Conservation (phyloP, 805 yeast genomes). For the Candida silvicultrix region DNA sequence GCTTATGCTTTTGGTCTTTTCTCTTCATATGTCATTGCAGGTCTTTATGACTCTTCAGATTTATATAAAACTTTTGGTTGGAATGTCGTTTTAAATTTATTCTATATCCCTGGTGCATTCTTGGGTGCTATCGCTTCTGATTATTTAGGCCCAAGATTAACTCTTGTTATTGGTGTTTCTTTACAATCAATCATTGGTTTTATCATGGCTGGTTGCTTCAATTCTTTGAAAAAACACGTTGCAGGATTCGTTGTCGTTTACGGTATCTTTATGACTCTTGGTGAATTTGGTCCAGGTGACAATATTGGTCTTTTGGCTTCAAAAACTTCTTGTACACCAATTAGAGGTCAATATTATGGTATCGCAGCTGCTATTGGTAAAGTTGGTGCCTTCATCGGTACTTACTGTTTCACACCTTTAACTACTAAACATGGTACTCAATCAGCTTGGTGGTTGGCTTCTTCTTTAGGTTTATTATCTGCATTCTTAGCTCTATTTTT, state of each 20-base stretch:
- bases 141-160: constrained; percentile 84
- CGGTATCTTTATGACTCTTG: constrained; percentile 81
- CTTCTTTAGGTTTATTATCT: constrained; percentile 68
- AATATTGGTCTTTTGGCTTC: constrained; percentile 85
- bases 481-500: constrained; percentile 63
- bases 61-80: constrained; percentile 80
- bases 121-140: constrained; percentile 85
- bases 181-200: constrained; percentile 77
- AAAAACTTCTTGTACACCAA: constrained; percentile 78
- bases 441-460: constrained; percentile 78
- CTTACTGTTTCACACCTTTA: constrained; percentile 82
- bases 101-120: constrained; percentile 87
- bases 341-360: constrained; percentile 88
- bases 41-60: constrained; percentile 51
- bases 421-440: constrained; percentile 59
- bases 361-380: constrained; percentile 90
- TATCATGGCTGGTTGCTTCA: constrained; percentile 72
- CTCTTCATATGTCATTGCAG: constrained; percentile 61
- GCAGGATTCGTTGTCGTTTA: constrained; percentile 81
- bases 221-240: constrained; percentile 47
- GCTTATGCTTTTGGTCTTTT: constrained; percentile 84
- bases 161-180: constrained; percentile 61
- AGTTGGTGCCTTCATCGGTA: constrained; percentile 88
- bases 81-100: constrained; percentile 83
- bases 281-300: constrained; percentile 95